Conservation (phyloP, 176 grass and related monocot genomes). For the Chloris gayana region DNA sequence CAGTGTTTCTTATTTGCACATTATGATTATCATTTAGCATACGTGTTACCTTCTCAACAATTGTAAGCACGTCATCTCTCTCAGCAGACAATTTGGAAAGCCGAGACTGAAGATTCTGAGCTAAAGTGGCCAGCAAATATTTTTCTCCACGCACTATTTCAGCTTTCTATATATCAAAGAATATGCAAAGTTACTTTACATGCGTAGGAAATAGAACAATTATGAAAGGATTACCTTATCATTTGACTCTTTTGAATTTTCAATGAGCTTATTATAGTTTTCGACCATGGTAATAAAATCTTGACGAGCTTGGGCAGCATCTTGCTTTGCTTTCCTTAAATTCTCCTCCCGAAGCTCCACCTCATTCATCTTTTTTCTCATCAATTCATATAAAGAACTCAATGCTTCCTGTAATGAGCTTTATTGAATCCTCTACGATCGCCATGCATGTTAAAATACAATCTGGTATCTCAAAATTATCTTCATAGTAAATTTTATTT, state of each 20-base stretch:
- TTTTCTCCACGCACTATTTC: conserved; percentile 46
- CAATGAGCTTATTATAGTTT: conserved; percentile 46
- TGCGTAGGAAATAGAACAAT: background rate
- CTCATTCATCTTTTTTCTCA: conserved; percentile 53
- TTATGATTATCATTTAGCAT: background rate
- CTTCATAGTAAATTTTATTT: too few relatives aligned
- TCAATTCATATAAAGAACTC: conserved; percentile 49
- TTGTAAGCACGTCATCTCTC: conserved; percentile 43
- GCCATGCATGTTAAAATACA: too few relatives aligned
- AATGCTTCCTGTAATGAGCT: conserved; percentile 51
- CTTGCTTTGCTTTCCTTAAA: conserved; percentile 51
- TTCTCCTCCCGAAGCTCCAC: conserved; percentile 64
- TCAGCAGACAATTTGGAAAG: conserved; percentile 20
- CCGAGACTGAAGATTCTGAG: conserved; percentile 48
- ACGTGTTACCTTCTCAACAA: conserved; percentile 51
- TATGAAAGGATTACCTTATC: conserved; percentile 48
- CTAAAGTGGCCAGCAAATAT: conserved; percentile 46
- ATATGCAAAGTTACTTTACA: conserved; percentile 32
- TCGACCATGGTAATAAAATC: conserved; percentile 42
- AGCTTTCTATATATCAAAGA: conserved; percentile 49
- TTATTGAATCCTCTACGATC: background rate
- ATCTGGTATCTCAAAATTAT: too few relatives aligned
- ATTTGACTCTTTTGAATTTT: conserved; percentile 51
- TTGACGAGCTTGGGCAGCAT: conserved; percentile 47
- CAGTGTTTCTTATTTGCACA: conserved; percentile 6